Conservation (phyloP, 306 rosid genomes). For the Malus domestica region DNA sequence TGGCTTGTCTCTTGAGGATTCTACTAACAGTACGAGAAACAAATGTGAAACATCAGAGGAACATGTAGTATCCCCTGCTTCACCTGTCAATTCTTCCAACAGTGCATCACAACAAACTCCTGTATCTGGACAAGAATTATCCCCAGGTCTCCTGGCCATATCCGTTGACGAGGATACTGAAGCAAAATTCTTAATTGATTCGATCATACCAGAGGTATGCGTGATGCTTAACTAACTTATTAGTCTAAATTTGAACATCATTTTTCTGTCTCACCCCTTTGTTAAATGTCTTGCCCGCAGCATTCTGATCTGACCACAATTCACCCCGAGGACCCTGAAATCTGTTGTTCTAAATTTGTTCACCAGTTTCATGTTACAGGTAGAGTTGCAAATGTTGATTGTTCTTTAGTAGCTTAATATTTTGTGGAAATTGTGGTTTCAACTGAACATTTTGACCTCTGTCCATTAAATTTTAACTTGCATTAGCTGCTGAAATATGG, state of each 20-base stretch:
- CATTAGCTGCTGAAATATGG: not conserved
- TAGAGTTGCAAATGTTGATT: not conserved
- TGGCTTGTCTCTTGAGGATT: not conserved
- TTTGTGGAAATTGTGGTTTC: not conserved
- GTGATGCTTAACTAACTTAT: not conserved
- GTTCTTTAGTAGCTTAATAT: not conserved
- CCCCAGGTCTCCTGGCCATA: not conserved
- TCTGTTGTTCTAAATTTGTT: not conserved
- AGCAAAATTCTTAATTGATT: not conserved
- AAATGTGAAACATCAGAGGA: constrained; percentile 3
- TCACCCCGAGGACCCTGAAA: not conserved
- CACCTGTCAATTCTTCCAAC: not conserved
- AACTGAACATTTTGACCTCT: not conserved
- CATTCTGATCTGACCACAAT: not conserved
- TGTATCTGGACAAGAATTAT: not conserved
- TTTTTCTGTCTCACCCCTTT: not conserved
- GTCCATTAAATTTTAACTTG: not conserved
- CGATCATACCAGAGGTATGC: not conserved
- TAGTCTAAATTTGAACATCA: not conserved
- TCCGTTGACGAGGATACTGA: not conserved
- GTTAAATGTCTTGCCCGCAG: not conserved
- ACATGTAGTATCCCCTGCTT: constrained; percentile 8
- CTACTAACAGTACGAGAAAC: not conserved
- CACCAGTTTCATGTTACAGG: not conserved
- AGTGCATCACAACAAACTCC: no score